Evolutionary conservation across 768 basidiomycete species (phyloP).

Genomic region (Psilocybe subaeruginosa): DNA sequence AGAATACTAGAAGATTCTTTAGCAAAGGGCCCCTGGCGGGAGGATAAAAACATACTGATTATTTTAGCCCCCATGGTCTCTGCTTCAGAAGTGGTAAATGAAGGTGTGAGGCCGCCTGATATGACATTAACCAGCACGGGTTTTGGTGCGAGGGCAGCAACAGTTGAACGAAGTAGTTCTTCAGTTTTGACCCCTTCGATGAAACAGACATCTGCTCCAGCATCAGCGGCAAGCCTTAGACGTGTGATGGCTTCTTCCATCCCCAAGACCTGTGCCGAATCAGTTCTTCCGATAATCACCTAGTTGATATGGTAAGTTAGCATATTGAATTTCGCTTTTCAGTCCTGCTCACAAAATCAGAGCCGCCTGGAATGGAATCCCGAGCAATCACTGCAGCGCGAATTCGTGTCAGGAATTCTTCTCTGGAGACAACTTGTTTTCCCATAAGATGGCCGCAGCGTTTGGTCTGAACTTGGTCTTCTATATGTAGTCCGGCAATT

Average conservation of each 20-base stretch:
- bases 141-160: constrained; percentile 70
- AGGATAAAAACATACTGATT: constrained; percentile 54
- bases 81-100: constrained; percentile 71
- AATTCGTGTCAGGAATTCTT: constrained; percentile 74
- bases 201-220: constrained; percentile 81
- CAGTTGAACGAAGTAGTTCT: constrained; percentile 64
- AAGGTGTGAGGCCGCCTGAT: constrained; percentile 76
- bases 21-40: constrained; percentile 26
- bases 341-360: constrained; percentile 60
- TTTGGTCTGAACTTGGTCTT: constrained; percentile 83
- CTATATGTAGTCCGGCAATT: constrained; percentile 76
- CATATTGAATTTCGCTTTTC: background rate
- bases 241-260: constrained; percentile 76
- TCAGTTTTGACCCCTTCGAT: constrained; percentile 78
- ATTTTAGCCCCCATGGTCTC: constrained; percentile 75
- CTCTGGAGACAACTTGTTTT: constrained; percentile 79
- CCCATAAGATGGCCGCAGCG: constrained; percentile 79
- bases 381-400: constrained; percentile 79
- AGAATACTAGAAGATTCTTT: constrained; percentile 56
- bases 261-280: constrained; percentile 77
- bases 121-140: constrained; percentile 85
- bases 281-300: constrained; percentile 78
- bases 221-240: constrained; percentile 70
- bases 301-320: constrained; percentile 21
- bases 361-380: constrained; percentile 73